Evolutionary conservation across 495 filamentous ascomycete genomes (phyloP), one percentile per base, ranked within the genome.

Genomic region (Neurospora intermedia): DNA sequence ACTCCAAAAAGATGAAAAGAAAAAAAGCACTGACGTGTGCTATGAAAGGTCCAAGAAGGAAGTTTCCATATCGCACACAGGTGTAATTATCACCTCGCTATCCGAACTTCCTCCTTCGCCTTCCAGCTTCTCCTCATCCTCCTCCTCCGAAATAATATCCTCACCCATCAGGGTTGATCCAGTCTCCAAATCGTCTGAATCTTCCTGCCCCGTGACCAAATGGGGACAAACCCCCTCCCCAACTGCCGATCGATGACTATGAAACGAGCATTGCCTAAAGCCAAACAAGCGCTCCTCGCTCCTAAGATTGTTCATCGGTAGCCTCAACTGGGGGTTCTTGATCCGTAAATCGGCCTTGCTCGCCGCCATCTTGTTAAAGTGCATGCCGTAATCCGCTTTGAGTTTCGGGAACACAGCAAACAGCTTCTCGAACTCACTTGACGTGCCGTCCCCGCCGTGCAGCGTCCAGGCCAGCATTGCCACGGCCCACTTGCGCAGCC

Each of bases 391-490:
- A 69, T 86, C 84, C 62, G 79, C 80, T 69, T 71, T 73, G 38
- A 85, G 78, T 66, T 79, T 79, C 8, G 82, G 80, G 69, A 79
- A 82, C 9, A 73, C 69, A 43, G 78, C 75, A 71, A 86, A 83
- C 18, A 85, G 75, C 13, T 71, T 71, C 41, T 82, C 78, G 70
- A 83, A 81, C 43, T 73, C 78, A 38, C 75, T 76, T 46, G 79
- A 72, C 41, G 73, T 69, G 41, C 69, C 35, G 39, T 80, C 76
- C n/a, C 72, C 74, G 23, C 76, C 76, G 70, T 78, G 76, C 13
- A 85, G 79, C 11, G 79, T 79, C 82, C 84, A 85, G 3, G 83
- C 83, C 20, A 84, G 80, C 84, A 86, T 85, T 35, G 83, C 84
- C 2, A 85, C 81, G 15, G 83, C 83, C 84, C 84, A 86, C 71